phyloP scores from a whole-genome alignment of 2,329 filamentous ascomycete species.

The Phialocephala sp. region DNA sequence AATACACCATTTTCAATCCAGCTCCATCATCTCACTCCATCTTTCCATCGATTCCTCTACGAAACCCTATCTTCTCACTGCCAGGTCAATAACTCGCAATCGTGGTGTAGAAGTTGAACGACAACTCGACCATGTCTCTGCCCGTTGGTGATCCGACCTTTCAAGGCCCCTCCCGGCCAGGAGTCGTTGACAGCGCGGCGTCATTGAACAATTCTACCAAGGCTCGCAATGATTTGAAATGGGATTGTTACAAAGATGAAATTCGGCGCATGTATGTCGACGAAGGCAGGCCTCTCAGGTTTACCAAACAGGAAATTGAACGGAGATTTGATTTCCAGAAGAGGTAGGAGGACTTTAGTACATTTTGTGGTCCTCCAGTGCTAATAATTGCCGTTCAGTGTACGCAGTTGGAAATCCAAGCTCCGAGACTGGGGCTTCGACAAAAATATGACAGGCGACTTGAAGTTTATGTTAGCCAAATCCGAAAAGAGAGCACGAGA shows the following conservation, averaged over 20 bases:
- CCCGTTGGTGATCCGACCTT: neutral
- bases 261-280: slow-evolving; percentile 8
- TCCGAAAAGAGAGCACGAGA: neutral
- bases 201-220: neutral
- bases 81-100: neutral
- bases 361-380: neutral
- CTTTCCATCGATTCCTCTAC: neutral
- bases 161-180: neutral
- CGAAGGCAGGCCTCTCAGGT: neutral
- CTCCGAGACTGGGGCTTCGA: neutral
- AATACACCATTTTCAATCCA: neutral
- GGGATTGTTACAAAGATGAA: neutral
- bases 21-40: neutral
- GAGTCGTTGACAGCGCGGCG: neutral
- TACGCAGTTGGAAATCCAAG: neutral
- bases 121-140: neutral
- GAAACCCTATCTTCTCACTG: too few species aligned
- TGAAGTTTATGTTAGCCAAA: neutral
- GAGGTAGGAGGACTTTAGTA: neutral
- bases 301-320: neutral
- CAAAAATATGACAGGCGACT: neutral
- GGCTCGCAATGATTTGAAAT: neutral
- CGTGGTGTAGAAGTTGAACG: neutral
- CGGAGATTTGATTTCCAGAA: neutral
- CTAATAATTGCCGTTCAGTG: neutral